phyloP scores from a whole-genome alignment of 371 early-diverging fungal genomes.

The Smittium mucronatum region DNA sequence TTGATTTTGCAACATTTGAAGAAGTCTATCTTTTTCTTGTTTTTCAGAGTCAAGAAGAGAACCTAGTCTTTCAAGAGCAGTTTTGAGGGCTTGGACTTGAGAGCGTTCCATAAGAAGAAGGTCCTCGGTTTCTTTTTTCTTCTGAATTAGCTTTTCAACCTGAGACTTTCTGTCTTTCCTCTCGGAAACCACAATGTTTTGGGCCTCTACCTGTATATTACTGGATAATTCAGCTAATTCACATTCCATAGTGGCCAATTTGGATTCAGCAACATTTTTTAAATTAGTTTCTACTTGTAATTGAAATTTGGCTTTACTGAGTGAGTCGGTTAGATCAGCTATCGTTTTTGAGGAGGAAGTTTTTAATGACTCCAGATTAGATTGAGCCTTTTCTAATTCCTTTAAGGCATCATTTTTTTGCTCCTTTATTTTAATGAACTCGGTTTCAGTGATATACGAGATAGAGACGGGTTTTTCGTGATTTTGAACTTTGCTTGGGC shows the following conservation, averaged over 20 bases:
- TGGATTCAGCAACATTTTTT: conserved; percentile 29
- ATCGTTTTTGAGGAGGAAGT: not conserved
- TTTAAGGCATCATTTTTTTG: conserved; percentile 1
- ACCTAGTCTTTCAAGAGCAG: conserved; percentile 19
- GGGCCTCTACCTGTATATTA: conserved; percentile 29
- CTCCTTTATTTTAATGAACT: not conserved
- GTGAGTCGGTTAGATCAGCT: not conserved
- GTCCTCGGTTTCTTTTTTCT: conserved; percentile 20
- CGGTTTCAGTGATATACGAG: not conserved
- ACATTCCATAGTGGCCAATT: conserved; percentile 27
- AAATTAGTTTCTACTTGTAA: conserved; percentile 21
- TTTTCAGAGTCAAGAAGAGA: conserved; percentile 20
- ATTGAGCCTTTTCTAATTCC: not conserved
- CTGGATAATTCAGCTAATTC: conserved; percentile 31
- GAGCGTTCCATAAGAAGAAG: conserved; percentile 29
- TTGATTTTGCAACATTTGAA: not conserved
- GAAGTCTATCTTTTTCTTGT: not conserved
- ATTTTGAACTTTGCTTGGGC: not conserved
- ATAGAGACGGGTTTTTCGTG: not conserved
- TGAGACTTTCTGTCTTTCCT: conserved; percentile 23
- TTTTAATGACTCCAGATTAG: not conserved
- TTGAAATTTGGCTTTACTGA: conserved; percentile 8
- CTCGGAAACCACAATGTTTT: conserved; percentile 28
- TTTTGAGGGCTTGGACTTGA: conserved; percentile 24
- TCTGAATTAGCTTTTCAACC: conserved; percentile 16